Evolutionary conservation across 2,329 filamentous ascomycete species (phyloP).

Genomic region (Massarina eburnea): DNA sequence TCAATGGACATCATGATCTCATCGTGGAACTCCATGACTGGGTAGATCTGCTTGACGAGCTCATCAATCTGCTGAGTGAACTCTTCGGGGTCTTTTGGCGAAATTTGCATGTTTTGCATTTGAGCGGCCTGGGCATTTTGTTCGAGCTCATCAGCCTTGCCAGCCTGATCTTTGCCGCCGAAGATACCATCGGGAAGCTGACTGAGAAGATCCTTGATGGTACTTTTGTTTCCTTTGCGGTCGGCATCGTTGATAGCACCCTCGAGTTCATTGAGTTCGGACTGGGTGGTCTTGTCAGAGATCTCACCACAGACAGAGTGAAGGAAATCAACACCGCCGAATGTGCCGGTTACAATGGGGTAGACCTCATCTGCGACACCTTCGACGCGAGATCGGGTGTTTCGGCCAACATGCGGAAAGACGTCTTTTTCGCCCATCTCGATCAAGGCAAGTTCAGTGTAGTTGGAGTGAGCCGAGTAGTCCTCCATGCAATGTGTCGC

Average conservation of each 20-base stretch:
- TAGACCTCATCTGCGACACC: constrained; percentile 70
- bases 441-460: constrained; percentile 82
- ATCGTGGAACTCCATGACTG: constrained; percentile 88
- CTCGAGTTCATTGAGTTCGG: constrained; percentile 85
- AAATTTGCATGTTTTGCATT: constrained; percentile 72
- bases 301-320: constrained; percentile 81
- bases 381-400: constrained; percentile 69
- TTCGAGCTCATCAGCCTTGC: constrained; percentile 78
- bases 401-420: constrained; percentile 83
- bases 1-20: constrained; percentile 79
- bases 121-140: constrained; percentile 72
- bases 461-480: constrained; percentile 92
- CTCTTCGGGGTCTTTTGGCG: constrained; percentile 78
- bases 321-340: constrained; percentile 91
- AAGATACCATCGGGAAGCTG: constrained; percentile 82
- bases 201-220: constrained; percentile 76
- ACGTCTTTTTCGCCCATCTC: constrained; percentile 79
- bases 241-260: constrained; percentile 69
- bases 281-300: constrained; percentile 87
- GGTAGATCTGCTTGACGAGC: constrained; percentile 78
- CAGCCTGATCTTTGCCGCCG: constrained; percentile 71
- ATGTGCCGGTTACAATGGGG: constrained; percentile 86
- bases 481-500: constrained; percentile 87
- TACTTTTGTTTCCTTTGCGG: constrained; percentile 68
- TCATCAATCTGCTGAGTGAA: constrained; percentile 77